Evolutionary conservation across 192 early-diverging fungal species (phyloP).

Genomic region (Backusella tuberculispora): DNA sequence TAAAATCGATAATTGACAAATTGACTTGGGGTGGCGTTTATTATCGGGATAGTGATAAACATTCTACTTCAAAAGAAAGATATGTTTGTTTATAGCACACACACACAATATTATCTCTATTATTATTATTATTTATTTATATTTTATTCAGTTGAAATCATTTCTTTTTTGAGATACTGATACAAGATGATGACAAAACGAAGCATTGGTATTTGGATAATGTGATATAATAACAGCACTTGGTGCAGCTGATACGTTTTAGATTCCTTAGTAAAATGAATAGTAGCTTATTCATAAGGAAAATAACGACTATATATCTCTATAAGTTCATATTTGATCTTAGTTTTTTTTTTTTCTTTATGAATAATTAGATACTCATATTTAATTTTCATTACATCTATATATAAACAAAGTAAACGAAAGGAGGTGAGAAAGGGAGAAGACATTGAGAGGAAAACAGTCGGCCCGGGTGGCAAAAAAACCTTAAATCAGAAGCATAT

Average conservation of each 20-base stretch:
- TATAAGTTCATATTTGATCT: no score
- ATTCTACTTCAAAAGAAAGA: no score
- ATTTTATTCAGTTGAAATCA: not conserved
- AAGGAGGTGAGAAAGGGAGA: not conserved
- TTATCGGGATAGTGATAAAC: no score
- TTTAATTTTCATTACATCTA: not conserved
- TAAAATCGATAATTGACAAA: no score
- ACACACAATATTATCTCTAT: no score
- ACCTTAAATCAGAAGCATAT: not conserved
- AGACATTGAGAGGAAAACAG: not conserved
- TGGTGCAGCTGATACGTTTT: not conserved
- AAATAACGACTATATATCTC: not conserved
- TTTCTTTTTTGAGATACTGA: not conserved
- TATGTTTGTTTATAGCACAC: not conserved
- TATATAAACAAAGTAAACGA: not conserved
- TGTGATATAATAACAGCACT: constrained; percentile 9
- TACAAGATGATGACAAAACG: constrained; percentile 4
- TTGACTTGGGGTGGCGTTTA: no score
- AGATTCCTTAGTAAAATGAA: not conserved
- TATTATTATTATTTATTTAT: not conserved
- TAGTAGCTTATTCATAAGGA: not conserved
- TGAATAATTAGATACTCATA: not conserved
- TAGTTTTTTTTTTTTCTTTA: no score
- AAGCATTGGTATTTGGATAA: not conserved
- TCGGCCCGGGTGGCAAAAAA: constrained; percentile 3